A percentile compares a stretch with the other conserved stretches of the same genome.
Conservation (phyloP, 805 yeast genomes). For the Monosporozyma solicola region DNA sequence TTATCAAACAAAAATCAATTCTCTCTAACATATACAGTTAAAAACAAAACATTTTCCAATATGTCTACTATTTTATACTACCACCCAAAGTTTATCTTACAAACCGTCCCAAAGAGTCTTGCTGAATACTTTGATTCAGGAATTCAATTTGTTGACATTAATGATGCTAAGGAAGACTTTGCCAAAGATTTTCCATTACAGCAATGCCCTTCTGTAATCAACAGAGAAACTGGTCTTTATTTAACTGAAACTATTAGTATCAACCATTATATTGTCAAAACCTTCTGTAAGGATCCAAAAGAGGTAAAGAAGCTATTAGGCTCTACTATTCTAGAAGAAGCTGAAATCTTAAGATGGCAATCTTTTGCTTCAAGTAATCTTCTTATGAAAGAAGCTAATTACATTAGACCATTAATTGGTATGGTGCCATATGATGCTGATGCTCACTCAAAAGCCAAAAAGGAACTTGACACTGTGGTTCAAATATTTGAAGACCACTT, state of each 20-base stretch:
- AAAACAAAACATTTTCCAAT: not conserved
- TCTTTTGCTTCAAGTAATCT: conserved; percentile 67
- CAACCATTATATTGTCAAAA: conserved; percentile 38
- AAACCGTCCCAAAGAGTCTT: conserved; percentile 34
- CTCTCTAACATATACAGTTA: too few species aligned
- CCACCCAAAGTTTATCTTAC: conserved; percentile 37
- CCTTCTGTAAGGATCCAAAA: conserved; percentile 28
- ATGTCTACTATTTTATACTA: conserved; percentile 38
- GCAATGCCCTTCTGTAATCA: conserved; percentile 59
- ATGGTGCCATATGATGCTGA: conserved; percentile 66
- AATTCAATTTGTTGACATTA: conserved; percentile 37
- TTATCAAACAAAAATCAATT: too few species aligned
- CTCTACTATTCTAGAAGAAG: conserved; percentile 29
- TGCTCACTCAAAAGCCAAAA: conserved; percentile 36
- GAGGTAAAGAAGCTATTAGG: conserved; percentile 46
- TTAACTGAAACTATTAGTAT: conserved; percentile 61
- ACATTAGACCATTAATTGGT: conserved; percentile 54
- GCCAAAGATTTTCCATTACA: conserved; percentile 50
- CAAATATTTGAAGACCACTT: conserved; percentile 47
- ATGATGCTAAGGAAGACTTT: conserved; percentile 22
- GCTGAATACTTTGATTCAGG: conserved; percentile 54
- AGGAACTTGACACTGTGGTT: conserved; percentile 32
- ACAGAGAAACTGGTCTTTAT: conserved; percentile 58
- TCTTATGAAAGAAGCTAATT: conserved; percentile 35
- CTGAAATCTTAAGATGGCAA: conserved; percentile 56